Conservation (phyloP, 2,329 filamentous ascomycete genomes). For the Pyrenophora tritici-repentis region DNA sequence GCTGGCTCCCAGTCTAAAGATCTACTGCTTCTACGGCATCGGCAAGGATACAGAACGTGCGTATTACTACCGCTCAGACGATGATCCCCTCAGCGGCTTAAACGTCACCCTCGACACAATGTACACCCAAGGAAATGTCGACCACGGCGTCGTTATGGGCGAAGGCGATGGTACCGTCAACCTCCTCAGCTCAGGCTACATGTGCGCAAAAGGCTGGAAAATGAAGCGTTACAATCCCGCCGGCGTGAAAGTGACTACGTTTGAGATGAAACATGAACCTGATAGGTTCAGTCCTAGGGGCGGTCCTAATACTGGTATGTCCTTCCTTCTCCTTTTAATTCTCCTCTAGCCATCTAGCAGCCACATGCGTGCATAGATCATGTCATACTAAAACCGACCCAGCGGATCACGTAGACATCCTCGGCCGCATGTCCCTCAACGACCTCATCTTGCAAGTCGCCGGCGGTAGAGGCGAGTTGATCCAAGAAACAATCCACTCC, state of each 20-base stretch:
- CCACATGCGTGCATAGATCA: too few species aligned
- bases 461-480: slow-evolving; percentile 79
- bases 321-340: background rate
- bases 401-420: slow-evolving; percentile 95
- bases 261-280: slow-evolving; percentile 96
- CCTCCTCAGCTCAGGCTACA: slow-evolving; percentile 88
- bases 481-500: slow-evolving; percentile 77
- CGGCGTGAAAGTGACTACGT: slow-evolving; percentile 77
- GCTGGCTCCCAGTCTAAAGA: slow-evolving; percentile 84
- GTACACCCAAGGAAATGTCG: slow-evolving; percentile 57
- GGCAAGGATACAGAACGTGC: slow-evolving; percentile 91
- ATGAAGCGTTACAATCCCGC: slow-evolving; percentile 94
- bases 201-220: slow-evolving; percentile 95
- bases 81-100: slow-evolving; percentile 66
- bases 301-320: slow-evolving; percentile 65
- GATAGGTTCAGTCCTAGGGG: slow-evolving; percentile 85
- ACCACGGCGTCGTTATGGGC: slow-evolving; percentile 92
- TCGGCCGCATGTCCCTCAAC: slow-evolving; percentile 86
- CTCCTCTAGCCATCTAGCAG: background rate
- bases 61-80: slow-evolving; percentile 85
- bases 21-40: slow-evolving; percentile 96
- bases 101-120: slow-evolving; percentile 65
- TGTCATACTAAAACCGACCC: slow-evolving; percentile 7
- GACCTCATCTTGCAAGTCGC: slow-evolving; percentile 87
- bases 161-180: slow-evolving; percentile 97